Evolutionary conservation across 148 eudicot species (phyloP), one percentile per base, ranked within the genome.

Genomic region (Amaranthus palmeri): DNA sequence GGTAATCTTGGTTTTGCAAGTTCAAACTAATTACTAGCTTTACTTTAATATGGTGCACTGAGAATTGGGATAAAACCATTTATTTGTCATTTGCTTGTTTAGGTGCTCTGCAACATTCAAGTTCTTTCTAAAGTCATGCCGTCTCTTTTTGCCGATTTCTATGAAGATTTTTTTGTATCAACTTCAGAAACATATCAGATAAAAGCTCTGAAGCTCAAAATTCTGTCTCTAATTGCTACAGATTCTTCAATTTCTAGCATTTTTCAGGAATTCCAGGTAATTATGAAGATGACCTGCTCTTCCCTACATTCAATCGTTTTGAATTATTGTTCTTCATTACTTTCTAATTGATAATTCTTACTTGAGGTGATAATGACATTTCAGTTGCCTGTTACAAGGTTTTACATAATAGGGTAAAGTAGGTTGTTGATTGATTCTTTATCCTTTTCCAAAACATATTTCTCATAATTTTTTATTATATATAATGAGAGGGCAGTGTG

Each of bases 101-200:
- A 95, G 98, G 96, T 86, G 63, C 92, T 95, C 65, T 89, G 97
- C 87, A 95, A 95, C 79, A 86, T 95, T 74, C 98, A 89, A 85
- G 91, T 91, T 73, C 91, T 95, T 80, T 87, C 93, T 78, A 95
- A 89, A 86, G 97, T 90, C 78, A 81, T 89, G 88, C 97, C 98
- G 77, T 75, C 83, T 74, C 83, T 91, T 54, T 95, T 95, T 84
- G 81, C 85, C 73, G 85, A 89, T 17, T 76, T 84, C 65, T 89
- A 83, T 78, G 98, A 95, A 77, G 98, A 95, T 74, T 91, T 95
- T 76, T 89, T 88, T 74, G 74, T 95, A 78, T 85, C 88, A 72
- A 81, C 88, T 75, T 88, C 90, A 58, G 98, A 95, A 52, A 76
- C 91, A 53, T 91, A 89, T 78, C 96, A 86, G 81, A 76, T 83